Conservation (phyloP, 177 flowering plant genomes). For the Vitis hybrid region DNA sequence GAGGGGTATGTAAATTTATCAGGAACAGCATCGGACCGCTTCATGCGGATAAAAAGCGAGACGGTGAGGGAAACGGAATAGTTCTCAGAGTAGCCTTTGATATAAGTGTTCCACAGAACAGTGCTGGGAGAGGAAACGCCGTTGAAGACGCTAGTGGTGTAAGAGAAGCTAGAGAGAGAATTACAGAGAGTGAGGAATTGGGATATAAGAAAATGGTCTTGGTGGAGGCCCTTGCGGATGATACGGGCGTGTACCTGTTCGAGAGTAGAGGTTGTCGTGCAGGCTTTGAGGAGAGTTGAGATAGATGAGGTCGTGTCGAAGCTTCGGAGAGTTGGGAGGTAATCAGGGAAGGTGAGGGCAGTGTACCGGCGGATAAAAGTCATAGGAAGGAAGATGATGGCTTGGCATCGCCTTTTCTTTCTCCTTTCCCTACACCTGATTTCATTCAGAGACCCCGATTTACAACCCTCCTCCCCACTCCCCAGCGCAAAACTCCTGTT, state of each 20-base stretch:
- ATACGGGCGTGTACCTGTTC: slow-evolving; percentile 44
- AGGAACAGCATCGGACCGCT: slow-evolving; percentile 24
- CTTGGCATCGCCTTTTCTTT: neutral
- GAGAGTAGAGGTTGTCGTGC: slow-evolving; percentile 31
- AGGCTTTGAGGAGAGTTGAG: slow-evolving; percentile 28
- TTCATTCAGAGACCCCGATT: no score
- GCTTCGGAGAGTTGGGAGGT: neutral
- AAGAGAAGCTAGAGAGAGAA: slow-evolving; percentile 26
- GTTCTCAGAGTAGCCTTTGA: slow-evolving; percentile 32
- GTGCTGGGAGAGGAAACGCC: slow-evolving; percentile 29
- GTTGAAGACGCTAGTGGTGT: slow-evolving; percentile 35
- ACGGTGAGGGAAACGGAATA: slow-evolving; percentile 18
- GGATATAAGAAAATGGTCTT: slow-evolving; percentile 37
- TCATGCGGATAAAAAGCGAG: slow-evolving; percentile 38
- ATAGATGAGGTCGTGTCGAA: slow-evolving; percentile 7
- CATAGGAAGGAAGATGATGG: neutral
- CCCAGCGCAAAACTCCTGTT: no score
- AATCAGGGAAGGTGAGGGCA: neutral
- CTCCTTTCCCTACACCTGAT: no score
- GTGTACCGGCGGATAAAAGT: neutral
- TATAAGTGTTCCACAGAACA: slow-evolving; percentile 41
- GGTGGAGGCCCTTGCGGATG: slow-evolving; percentile 40
- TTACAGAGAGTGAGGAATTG: slow-evolving; percentile 30
- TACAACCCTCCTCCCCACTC: no score
- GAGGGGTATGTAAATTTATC: slow-evolving; percentile 46